phyloP scores from a whole-genome alignment of 176 grass and related monocot genomes.

The Hsuehochloa calcarea region DNA sequence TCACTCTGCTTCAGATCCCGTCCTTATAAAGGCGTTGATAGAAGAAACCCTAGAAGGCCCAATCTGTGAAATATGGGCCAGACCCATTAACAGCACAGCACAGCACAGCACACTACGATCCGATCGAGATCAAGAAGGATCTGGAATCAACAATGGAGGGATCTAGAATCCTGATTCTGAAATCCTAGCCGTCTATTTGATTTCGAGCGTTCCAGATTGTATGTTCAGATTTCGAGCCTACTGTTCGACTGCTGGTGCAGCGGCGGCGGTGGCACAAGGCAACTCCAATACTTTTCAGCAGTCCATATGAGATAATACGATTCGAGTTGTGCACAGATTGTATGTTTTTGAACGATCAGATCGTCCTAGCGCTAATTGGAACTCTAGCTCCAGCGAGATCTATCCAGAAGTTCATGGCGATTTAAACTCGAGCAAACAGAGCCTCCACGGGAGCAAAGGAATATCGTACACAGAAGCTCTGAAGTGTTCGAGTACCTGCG shows the following conservation, averaged over 20 bases:
- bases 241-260: background rate
- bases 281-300: background rate
- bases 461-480: background rate
- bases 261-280: background rate
- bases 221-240: too few relatives aligned
- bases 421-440: background rate
- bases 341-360: background rate
- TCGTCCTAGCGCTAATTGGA: background rate
- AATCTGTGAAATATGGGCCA: background rate
- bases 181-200: background rate
- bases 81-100: background rate
- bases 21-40: conserved; percentile 32
- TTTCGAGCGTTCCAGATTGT: background rate
- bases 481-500: conserved; percentile 51
- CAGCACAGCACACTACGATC: background rate
- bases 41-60: conserved; percentile 46
- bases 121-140: background rate
- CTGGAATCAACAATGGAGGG: background rate
- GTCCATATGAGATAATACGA: background rate
- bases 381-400: background rate
- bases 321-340: background rate
- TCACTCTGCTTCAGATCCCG: accelerated
- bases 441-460: too few relatives aligned
- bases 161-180: background rate
- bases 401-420: background rate